Conservation (phyloP, 2,329 filamentous ascomycete genomes). For the Conoideocrella luteorostrata region DNA sequence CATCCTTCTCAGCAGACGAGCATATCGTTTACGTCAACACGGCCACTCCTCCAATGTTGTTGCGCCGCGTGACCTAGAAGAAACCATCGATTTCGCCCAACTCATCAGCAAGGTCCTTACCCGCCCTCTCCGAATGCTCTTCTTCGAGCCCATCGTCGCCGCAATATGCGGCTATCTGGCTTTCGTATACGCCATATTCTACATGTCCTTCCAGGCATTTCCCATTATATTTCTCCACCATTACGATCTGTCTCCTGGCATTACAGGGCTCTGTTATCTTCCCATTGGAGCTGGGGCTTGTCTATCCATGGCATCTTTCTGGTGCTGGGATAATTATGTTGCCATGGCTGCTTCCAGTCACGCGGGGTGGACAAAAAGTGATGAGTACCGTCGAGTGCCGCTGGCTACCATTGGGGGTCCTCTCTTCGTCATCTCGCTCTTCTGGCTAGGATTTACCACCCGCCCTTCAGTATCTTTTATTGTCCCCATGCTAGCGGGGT, state of each 20-base stretch:
- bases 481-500: slow-evolving; percentile 52
- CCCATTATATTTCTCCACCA: slow-evolving; percentile 59
- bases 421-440: slow-evolving; percentile 48
- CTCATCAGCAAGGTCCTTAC: slow-evolving; percentile 64
- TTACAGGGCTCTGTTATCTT: slow-evolving; percentile 62
- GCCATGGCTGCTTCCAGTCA: slow-evolving; percentile 40
- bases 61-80: slow-evolving; percentile 58
- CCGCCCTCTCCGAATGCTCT: slow-evolving; percentile 64
- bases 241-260: slow-evolving; percentile 58
- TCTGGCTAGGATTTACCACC: slow-evolving; percentile 58
- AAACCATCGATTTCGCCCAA: slow-evolving; percentile 49
- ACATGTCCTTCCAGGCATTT: slow-evolving; percentile 73
- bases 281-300: slow-evolving; percentile 59
- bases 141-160: slow-evolving; percentile 66
- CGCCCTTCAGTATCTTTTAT: slow-evolving; percentile 41
- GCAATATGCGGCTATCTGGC: slow-evolving; percentile 65
- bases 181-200: slow-evolving; percentile 59
- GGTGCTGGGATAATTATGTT: slow-evolving; percentile 58
- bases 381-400: slow-evolving; percentile 64
- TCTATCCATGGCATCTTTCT: slow-evolving; percentile 54
- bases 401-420: slow-evolving; percentile 66
- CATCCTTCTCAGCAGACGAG: slow-evolving; percentile 50
- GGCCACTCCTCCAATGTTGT: slow-evolving; percentile 45
- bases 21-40: slow-evolving; percentile 48
- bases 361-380: slow-evolving; percentile 52